phyloP scores from a whole-genome alignment of 2,329 filamentous ascomycete genomes.

The Nannizziopsis arthrosporioides region DNA sequence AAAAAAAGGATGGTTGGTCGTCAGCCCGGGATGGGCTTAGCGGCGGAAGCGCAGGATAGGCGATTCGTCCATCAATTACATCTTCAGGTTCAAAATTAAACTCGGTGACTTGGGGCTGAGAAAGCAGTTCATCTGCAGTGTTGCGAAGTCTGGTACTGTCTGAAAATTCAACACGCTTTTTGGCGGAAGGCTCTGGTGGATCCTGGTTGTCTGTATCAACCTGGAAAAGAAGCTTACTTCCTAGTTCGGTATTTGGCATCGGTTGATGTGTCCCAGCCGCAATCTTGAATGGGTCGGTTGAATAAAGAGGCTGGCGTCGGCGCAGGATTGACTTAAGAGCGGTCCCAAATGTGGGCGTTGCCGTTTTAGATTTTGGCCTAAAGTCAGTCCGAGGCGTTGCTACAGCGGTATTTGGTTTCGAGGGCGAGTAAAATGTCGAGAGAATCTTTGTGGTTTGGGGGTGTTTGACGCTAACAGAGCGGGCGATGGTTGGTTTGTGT shows the following conservation, averaged over 20 bases:
- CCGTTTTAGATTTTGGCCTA: slow-evolving; percentile 33
- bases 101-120: slow-evolving; percentile 29
- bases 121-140: slow-evolving; percentile 28
- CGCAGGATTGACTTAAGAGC: slow-evolving; percentile 52
- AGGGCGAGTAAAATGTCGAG: slow-evolving; percentile 42
- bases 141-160: slow-evolving; percentile 49
- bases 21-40: slow-evolving; percentile 27
- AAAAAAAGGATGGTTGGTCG: slow-evolving; percentile 10
- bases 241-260: slow-evolving; percentile 15
- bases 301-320: slow-evolving; percentile 47
- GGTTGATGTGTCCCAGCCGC: slow-evolving; percentile 47
- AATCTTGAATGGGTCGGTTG: slow-evolving; percentile 46
- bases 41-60: slow-evolving; percentile 29
- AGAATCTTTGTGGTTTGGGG: slow-evolving; percentile 45
- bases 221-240: slow-evolving; percentile 19
- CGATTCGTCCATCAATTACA: slow-evolving; percentile 19
- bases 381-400: slow-evolving; percentile 38
- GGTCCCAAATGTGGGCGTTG: slow-evolving; percentile 41
- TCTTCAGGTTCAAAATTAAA: slow-evolving; percentile 8
- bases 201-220: slow-evolving; percentile 23
- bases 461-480: slow-evolving; percentile 45
- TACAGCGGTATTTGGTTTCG: slow-evolving; percentile 38
- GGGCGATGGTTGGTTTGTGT: slow-evolving; percentile 61
- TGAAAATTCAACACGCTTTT: slow-evolving; percentile 74
- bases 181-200: slow-evolving; percentile 56